Conservation (phyloP, 2,329 filamentous ascomycete genomes). For the Trichoderma sp. region DNA sequence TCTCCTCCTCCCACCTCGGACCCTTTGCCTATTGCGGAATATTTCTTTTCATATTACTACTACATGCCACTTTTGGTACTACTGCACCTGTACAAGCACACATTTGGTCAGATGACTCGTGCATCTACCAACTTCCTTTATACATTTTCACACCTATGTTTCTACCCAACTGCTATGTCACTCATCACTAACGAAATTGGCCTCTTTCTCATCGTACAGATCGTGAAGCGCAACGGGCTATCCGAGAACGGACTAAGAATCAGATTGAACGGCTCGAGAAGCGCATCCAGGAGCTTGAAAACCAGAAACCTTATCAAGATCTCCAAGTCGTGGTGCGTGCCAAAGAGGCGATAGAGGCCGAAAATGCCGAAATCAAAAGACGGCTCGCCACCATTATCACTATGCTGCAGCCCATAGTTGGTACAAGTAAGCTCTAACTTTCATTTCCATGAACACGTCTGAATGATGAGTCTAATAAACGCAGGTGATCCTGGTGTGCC, state of each 20-base stretch:
- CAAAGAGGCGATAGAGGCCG: constrained; percentile 76
- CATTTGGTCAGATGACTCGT: not conserved
- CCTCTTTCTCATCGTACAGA: constrained; percentile 53
- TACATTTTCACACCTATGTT: not conserved
- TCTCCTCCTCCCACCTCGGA: not conserved
- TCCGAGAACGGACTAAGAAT: constrained; percentile 78
- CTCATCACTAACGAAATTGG: not conserved
- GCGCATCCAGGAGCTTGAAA: constrained; percentile 74
- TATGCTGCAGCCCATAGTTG: constrained; percentile 64
- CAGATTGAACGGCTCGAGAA: constrained; percentile 77
- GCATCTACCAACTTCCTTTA: not conserved
- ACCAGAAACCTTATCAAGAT: constrained; percentile 81
- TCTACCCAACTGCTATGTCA: not conserved
- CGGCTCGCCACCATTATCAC: constrained; percentile 67
- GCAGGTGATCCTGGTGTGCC: constrained; percentile 38
- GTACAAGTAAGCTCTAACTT: constrained; percentile 33
- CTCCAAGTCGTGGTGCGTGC: constrained; percentile 74
- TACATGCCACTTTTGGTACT: not conserved
- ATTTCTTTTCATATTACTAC: not conserved
- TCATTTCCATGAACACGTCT: not conserved
- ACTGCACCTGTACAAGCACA: not conserved
- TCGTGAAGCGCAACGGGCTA: constrained; percentile 82
- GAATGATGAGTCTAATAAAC: not conserved
- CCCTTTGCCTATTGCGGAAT: not conserved
- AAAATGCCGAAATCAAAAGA: constrained; percentile 78